These are phyloP conservation scores for Pseudogymnoascus sp. DNA, from an alignment of 2,329 filamentous ascomycete genomes.

Conservation along the genomic window DNA sequence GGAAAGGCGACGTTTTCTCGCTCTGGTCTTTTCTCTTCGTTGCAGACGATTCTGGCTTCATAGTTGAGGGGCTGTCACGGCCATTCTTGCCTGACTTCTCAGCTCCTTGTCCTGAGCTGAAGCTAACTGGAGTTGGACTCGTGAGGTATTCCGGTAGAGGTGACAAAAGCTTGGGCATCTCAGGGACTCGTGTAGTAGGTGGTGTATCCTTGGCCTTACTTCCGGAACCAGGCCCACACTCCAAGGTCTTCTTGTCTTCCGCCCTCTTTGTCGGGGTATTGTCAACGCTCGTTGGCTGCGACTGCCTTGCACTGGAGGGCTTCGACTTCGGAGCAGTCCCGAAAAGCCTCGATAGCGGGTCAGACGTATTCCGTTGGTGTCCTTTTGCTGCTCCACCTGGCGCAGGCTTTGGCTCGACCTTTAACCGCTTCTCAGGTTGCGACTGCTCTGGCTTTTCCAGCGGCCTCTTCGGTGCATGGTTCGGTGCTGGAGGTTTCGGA, in stretches of 20 bases:
- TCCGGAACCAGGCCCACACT: neutral
- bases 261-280: neutral
- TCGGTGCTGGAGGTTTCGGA: neutral
- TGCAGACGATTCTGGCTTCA: neutral
- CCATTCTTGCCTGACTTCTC: neutral
- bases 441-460: slow-evolving; percentile 20
- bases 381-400: neutral
- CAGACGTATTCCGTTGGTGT: neutral
- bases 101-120: neutral
- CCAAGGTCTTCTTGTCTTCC: neutral
- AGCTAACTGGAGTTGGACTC: neutral
- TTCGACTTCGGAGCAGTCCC: neutral
- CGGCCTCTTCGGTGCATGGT: slow-evolving; percentile 22
- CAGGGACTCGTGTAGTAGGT: neutral
- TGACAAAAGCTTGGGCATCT: neutral
- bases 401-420: slow-evolving; percentile 17
- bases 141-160: neutral
- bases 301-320: neutral
- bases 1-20: neutral
- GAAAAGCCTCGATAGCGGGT: neutral
- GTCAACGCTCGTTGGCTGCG: neutral
- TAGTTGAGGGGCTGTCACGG: neutral
- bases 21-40: slow-evolving; percentile 2
- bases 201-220: neutral
- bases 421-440: slow-evolving; percentile 25